These are phyloP conservation scores for Cladobotryum mycophilum DNA, from an alignment of 2,329 filamentous ascomycete genomes.

Conservation along the genomic window DNA sequence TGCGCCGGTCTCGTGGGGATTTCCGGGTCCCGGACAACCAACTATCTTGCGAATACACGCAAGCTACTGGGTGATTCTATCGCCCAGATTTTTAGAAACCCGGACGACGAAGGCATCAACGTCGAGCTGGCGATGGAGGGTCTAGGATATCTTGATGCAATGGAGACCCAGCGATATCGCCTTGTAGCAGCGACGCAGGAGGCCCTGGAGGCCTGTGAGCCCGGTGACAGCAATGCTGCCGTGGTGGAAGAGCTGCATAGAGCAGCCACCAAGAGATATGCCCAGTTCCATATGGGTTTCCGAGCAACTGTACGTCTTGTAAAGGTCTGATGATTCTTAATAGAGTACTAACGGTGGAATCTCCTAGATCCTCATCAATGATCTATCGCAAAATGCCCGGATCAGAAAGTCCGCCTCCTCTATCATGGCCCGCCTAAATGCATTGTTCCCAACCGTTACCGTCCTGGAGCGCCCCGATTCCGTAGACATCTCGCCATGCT, in stretches of 20 bases:
- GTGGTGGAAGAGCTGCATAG: slow-evolving; percentile 26
- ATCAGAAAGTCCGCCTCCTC: slow-evolving; percentile 12
- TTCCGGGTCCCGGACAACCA: slow-evolving; percentile 10
- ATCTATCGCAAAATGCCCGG: slow-evolving; percentile 13
- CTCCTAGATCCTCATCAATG: slow-evolving; percentile 22
- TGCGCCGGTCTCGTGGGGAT: slow-evolving; percentile 16
- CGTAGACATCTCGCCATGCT: slow-evolving; percentile 23
- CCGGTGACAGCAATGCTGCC: slow-evolving; percentile 12
- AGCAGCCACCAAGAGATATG: slow-evolving; percentile 23
- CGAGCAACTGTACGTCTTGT: slow-evolving; percentile 24
- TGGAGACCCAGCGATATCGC: slow-evolving; percentile 27
- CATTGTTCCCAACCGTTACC: slow-evolving; percentile 26
- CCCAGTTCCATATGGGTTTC: slow-evolving; percentile 27
- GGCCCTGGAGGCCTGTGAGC: slow-evolving; percentile 11
- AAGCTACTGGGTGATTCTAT: slow-evolving; percentile 21
- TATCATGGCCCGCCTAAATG: slow-evolving; percentile 31
- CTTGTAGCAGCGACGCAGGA: slow-evolving; percentile 20
- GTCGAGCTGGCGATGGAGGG: slow-evolving; percentile 22
- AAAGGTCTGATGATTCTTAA: background rate
- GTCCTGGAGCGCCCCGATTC: slow-evolving; percentile 18
- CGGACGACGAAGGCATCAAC: slow-evolving; percentile 24
- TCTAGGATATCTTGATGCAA: slow-evolving; percentile 25
- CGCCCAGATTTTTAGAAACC: slow-evolving; percentile 21
- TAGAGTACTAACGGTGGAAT: background rate
- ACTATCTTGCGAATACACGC: slow-evolving; percentile 22